Percentiles rank a stretch among this genome's conserved stretches.
phyloP scores from a whole-genome alignment of 2,329 filamentous ascomycete species.

The Cyphellophora europaea region DNA sequence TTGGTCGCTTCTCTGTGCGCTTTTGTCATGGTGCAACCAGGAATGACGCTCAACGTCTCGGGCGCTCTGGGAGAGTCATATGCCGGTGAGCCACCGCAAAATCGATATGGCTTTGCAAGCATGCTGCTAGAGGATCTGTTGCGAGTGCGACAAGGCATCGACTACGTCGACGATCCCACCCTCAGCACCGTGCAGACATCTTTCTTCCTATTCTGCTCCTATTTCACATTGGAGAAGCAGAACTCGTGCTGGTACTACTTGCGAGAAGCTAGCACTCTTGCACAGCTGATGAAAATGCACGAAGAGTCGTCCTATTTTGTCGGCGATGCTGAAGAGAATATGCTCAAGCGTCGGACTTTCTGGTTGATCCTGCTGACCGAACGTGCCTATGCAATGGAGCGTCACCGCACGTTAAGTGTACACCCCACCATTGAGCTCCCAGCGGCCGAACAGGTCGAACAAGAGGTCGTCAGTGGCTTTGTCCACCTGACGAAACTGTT shows the following conservation, averaged over 20 bases:
- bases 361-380: conserved; percentile 67
- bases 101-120: conserved; percentile 53
- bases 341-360: conserved; percentile 57
- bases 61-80: conserved; percentile 48
- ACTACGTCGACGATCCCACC: conserved; percentile 31
- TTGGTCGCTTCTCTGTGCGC: conserved; percentile 32
- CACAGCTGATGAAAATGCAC: conserved; percentile 32
- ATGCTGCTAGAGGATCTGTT: conserved; percentile 59
- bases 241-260: conserved; percentile 72
- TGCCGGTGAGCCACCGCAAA: conserved; percentile 44
- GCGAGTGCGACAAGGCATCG: conserved; percentile 29
- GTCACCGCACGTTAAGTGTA: conserved; percentile 56
- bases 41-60: conserved; percentile 30
- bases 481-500: conserved; percentile 55
- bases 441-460: conserved; percentile 46
- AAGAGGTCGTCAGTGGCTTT: conserved; percentile 47
- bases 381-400: conserved; percentile 60
- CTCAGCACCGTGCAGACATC: conserved; percentile 51
- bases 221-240: conserved; percentile 62
- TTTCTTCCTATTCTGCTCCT: conserved; percentile 67
- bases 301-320: conserved; percentile 44
- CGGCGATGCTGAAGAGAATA: conserved; percentile 50
- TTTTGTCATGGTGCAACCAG: conserved; percentile 35
- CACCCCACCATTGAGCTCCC: conserved; percentile 56
- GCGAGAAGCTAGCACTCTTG: conserved; percentile 64